Evolutionary conservation across 2,329 filamentous ascomycete genomes (phyloP).

Genomic region (Fusarium abutilonis): DNA sequence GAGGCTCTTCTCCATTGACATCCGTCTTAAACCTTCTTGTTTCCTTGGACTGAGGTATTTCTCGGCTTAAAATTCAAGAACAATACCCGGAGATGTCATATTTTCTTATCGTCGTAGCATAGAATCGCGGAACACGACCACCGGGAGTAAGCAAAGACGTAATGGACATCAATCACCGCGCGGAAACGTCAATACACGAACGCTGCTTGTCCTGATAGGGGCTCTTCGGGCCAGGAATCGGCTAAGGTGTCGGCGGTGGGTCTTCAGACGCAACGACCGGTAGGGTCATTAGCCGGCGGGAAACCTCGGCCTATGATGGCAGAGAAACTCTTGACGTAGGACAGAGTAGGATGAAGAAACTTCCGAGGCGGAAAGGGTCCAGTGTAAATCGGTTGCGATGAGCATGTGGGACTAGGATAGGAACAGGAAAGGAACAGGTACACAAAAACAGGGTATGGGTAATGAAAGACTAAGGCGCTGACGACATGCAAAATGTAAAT

Average conservation of each 20-base stretch:
- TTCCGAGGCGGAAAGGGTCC: constrained; percentile 8
- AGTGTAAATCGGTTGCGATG: neutral
- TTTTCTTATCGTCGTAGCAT: constrained; percentile 25
- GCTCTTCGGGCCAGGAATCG: constrained; percentile 34
- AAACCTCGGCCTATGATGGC: constrained; percentile 40
- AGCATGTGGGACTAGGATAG: constrained; percentile 7
- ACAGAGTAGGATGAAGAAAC: constrained; percentile 17
- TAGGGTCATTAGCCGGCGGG: constrained; percentile 33
- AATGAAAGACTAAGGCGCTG: neutral
- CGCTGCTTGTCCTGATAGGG: constrained; percentile 21
- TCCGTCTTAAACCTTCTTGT: too few species aligned
- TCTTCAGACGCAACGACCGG: constrained; percentile 8
- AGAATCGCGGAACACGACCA: constrained; percentile 34
- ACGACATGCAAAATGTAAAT: constrained; percentile 3
- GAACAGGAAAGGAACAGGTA: neutral
- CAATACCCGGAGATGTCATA: constrained; percentile 10
- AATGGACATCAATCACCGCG: constrained; percentile 45
- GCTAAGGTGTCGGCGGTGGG: constrained; percentile 33
- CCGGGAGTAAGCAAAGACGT: constrained; percentile 27
- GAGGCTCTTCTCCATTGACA: neutral
- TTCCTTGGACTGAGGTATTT: constrained; percentile 20
- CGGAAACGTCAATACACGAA: constrained; percentile 10
- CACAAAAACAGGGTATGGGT: constrained; percentile 5
- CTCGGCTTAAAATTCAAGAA: constrained; percentile 19
- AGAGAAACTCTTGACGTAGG: constrained; percentile 30